Conservation (phyloP, 306 rosid genomes). For the cucumber (Cucumis sativus) region Cucumber_9930_V3 NC_026655.2:20203501-20204000, state of each 20-base stretch:
- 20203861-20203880: constrained; percentile 31
- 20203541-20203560: constrained; percentile 38
- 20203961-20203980: constrained; percentile 44
- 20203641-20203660: constrained; percentile 58
- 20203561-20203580: constrained; percentile 38
- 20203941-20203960: constrained; percentile 77
- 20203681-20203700: constrained; percentile 48
- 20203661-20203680: constrained; percentile 38
- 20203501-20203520: constrained; percentile 50
- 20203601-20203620: constrained; percentile 49
- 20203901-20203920: constrained; percentile 42
- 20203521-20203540: constrained; percentile 64
- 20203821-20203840: constrained; percentile 49
- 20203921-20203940: constrained; percentile 50
- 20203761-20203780: constrained; percentile 36
- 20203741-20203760: constrained; percentile 30
- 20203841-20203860: constrained; percentile 43
- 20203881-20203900: constrained; percentile 39
- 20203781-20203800: constrained; percentile 48
- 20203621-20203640: constrained; percentile 62
- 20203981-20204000: constrained; percentile 37
- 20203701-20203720: constrained; percentile 74
- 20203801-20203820: constrained; percentile 27
- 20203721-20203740: constrained; percentile 82
- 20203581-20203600: constrained; percentile 34